Conservation (phyloP, 371 early-diverging fungal species). For the Syncephalastrum sp. region DNA sequence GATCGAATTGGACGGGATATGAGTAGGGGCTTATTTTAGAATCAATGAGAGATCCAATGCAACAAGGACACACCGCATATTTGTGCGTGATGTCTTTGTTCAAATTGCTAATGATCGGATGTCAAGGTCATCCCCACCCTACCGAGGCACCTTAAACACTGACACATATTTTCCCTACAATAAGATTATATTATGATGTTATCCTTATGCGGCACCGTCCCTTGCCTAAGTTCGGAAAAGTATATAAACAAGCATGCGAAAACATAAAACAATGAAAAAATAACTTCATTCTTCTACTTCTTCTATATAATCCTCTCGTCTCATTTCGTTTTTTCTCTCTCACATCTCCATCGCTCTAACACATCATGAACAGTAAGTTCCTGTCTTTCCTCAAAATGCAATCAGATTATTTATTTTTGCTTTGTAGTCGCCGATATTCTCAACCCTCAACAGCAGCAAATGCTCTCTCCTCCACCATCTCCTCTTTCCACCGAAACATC, state of each 20-base stretch:
- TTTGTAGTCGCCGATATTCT: conserved; percentile 43
- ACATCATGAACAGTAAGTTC: conserved; percentile 37
- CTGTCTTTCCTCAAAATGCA: background rate
- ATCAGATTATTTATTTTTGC: background rate
- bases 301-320: background rate
- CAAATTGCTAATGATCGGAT: conserved; percentile 11
- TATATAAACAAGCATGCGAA: conserved; percentile 8
- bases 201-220: conserved; percentile 11
- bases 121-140: conserved; percentile 3
- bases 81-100: conserved; percentile 2
- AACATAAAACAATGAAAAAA: background rate
- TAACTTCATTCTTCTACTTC: conserved; percentile 1
- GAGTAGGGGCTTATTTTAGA: conserved; percentile 5
- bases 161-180: conserved; percentile 1
- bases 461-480: conserved; percentile 38
- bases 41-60: conserved; percentile 9
- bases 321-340: background rate
- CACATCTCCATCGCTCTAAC: background rate
- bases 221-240: conserved; percentile 1
- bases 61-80: conserved; percentile 2
- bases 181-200: conserved; percentile 10
- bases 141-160: conserved; percentile 6
- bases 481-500: conserved; percentile 9
- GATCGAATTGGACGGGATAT: background rate
- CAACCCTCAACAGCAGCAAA: conserved; percentile 25